Percentiles rank a stretch among this genome's conserved stretches.
Evolutionary conservation across 345 rosid species (phyloP).

Genomic region (Melaleuca alternifolia): DNA sequence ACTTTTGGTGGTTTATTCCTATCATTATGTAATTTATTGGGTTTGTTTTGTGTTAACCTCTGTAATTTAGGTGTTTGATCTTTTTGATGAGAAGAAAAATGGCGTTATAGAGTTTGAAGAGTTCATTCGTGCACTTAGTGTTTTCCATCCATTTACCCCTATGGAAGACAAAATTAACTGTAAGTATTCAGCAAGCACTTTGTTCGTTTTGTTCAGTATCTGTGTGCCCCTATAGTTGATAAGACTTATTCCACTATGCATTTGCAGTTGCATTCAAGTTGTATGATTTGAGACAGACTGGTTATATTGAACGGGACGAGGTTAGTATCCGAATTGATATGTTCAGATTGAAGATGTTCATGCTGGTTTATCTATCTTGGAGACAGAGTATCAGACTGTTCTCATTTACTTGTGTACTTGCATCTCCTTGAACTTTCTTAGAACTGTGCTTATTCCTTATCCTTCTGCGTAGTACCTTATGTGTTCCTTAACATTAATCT

Average conservation of each 20-base stretch:
- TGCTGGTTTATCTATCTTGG: not conserved
- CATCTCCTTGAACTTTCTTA: not conserved
- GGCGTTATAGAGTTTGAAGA: slow-evolving; percentile 83
- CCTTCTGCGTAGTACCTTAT: not conserved
- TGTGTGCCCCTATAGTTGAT: not conserved
- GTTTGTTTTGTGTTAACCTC: not conserved
- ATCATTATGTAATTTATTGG: not conserved
- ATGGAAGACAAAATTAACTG: slow-evolving; percentile 80
- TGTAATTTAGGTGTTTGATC: slow-evolving; percentile 67
- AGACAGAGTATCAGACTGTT: not conserved
- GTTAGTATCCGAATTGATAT: slow-evolving; percentile 13
- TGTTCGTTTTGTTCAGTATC: not conserved
- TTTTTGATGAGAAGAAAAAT: slow-evolving; percentile 80
- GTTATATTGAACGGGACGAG: slow-evolving; percentile 85
- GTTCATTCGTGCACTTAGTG: slow-evolving; percentile 77
- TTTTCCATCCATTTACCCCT: slow-evolving; percentile 85
- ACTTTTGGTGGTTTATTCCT: not conserved
- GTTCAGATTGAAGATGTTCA: not conserved
- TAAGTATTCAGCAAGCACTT: slow-evolving; percentile 10
- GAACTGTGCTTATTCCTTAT: not conserved
- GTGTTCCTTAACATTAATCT: not conserved
- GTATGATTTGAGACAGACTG: slow-evolving; percentile 87
- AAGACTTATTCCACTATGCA: not conserved
- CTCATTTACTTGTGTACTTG: not conserved
- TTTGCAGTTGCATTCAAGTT: slow-evolving; percentile 85